Evolutionary conservation across 768 basidiomycete species (phyloP).

Genomic region (Pulveroboletus sp.): DNA sequence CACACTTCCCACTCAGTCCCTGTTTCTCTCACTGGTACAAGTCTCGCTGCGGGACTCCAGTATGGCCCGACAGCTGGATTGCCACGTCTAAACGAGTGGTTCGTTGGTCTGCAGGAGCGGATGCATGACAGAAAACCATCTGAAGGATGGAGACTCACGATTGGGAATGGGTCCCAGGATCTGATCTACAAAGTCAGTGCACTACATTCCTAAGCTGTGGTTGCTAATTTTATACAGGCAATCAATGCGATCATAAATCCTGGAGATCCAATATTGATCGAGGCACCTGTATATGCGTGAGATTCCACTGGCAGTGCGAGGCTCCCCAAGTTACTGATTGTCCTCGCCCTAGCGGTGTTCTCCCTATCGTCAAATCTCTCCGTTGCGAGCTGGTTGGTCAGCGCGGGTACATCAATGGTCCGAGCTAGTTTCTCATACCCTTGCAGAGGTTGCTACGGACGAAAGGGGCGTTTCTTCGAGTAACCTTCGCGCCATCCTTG

Average conservation of each 20-base stretch:
- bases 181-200: constrained; percentile 72
- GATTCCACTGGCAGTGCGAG: constrained; percentile 23
- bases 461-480: constrained; percentile 61
- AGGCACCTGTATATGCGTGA: constrained; percentile 78
- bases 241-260: constrained; percentile 68
- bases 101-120: constrained; percentile 65
- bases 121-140: constrained; percentile 61
- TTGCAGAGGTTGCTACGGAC: constrained; percentile 76
- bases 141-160: constrained; percentile 71
- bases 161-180: constrained; percentile 89
- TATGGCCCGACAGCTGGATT: constrained; percentile 74
- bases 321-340: constrained; percentile 10
- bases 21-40: constrained; percentile 53
- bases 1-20: constrained; percentile 43
- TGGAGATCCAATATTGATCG: constrained; percentile 79
- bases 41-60: constrained; percentile 70
- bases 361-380: constrained; percentile 59
- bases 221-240: constrained; percentile 44
- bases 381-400: constrained; percentile 59
- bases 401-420: constrained; percentile 9
- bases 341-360: constrained; percentile 49
- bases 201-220: neutral
- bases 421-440: constrained; percentile 1
- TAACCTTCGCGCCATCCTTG: constrained; percentile 61
- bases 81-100: constrained; percentile 62